These are phyloP conservation scores for Zychaea mexicana DNA, from an alignment of 371 early-diverging fungal species.

Conservation along the genomic window DNA sequence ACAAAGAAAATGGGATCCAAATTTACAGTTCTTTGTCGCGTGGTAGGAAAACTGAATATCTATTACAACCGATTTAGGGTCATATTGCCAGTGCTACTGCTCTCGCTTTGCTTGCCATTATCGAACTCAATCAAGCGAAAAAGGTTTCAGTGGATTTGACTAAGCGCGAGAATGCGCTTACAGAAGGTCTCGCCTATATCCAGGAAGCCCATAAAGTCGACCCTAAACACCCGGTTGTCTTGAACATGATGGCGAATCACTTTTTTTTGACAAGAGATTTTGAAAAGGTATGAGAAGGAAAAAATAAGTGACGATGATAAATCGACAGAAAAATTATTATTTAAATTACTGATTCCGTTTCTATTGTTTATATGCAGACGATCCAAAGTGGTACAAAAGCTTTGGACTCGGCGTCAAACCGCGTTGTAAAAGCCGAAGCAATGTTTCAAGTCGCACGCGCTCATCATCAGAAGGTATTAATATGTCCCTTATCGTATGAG, in stretches of 20 bases:
- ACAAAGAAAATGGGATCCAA: background rate
- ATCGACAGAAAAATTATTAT: no score
- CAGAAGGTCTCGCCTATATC: constrained; percentile 50
- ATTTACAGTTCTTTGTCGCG: no score
- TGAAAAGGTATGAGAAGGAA: constrained; percentile 47
- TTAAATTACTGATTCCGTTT: background rate
- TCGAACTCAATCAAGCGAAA: constrained; percentile 80
- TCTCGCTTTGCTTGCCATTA: constrained; percentile 68
- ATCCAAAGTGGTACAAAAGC: constrained; percentile 51
- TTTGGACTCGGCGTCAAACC: constrained; percentile 47
- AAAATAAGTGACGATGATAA: no score
- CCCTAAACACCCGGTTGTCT: constrained; percentile 50
- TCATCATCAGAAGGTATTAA: constrained; percentile 51
- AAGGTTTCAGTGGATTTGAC: constrained; percentile 26
- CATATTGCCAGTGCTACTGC: constrained; percentile 60
- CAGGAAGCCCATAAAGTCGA: constrained; percentile 52
- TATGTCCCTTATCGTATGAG: background rate
- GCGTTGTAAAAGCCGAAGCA: constrained; percentile 60
- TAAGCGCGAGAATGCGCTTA: constrained; percentile 38
- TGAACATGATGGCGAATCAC: constrained; percentile 61
- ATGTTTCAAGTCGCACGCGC: constrained; percentile 63
- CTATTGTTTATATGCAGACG: constrained; percentile 21
- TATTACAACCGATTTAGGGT: constrained; percentile 10
- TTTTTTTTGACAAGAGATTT: constrained; percentile 55
- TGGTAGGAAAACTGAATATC: background rate